Conservation (phyloP, 2,329 filamentous ascomycete species). For the Bipolaris zeicola region DNA sequence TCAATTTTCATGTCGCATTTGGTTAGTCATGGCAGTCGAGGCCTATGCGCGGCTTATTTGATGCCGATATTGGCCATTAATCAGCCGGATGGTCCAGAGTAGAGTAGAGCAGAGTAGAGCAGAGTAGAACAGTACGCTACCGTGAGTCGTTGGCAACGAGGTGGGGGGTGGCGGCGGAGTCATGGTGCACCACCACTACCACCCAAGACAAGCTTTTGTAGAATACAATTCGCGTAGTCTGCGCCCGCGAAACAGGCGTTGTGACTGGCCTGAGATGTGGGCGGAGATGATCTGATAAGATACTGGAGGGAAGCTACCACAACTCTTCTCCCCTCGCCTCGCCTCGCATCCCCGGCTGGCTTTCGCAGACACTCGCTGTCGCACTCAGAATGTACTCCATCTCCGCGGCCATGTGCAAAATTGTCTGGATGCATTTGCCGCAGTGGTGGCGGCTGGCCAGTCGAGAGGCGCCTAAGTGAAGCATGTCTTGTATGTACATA, state of each 20-base stretch:
- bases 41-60: background rate
- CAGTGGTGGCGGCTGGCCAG: background rate
- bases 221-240: background rate
- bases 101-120: background rate
- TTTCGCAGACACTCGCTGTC: constrained; percentile 23
- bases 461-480: background rate
- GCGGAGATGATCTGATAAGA: constrained; percentile 41
- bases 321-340: constrained; percentile 16
- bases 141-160: background rate
- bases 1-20: background rate
- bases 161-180: constrained; percentile 6
- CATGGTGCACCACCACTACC: background rate
- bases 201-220: constrained; percentile 4
- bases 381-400: constrained; percentile 17
- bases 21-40: background rate
- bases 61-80: constrained; percentile 6
- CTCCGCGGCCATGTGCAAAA: constrained; percentile 13
- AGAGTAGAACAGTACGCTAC: constrained; percentile 3
- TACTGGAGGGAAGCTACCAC: constrained; percentile 18
- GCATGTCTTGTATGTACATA: background rate
- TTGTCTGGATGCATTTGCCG: background rate
- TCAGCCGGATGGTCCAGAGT: constrained; percentile 6
- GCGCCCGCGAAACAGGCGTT: background rate
- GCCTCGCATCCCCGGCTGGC: constrained; percentile 15
- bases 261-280: constrained; percentile 9